A percentile compares a stretch with the other conserved stretches of the same genome.
Conservation (phyloP, 495 filamentous ascomycete species). For the Trichoderma gamsii region DNA sequence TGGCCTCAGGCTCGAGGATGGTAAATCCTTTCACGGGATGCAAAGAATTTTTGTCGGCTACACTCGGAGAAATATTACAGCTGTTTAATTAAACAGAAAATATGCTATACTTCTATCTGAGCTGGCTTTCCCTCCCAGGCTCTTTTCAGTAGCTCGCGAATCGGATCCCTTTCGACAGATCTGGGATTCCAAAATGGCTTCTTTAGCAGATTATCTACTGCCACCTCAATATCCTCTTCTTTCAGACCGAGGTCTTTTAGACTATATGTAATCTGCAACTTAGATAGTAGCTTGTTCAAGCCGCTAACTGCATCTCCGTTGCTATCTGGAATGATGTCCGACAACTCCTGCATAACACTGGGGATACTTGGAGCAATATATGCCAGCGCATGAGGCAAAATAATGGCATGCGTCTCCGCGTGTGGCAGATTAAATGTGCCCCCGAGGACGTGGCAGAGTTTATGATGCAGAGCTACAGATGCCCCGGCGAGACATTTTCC, state of each 20-base stretch:
- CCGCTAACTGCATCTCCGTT: slow-evolving; percentile 25
- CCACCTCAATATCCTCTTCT: slow-evolving; percentile 56
- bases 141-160: not conserved
- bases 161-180: not conserved
- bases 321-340: not conserved
- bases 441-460: slow-evolving; percentile 58
- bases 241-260: slow-evolving; percentile 54
- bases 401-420: slow-evolving; percentile 58
- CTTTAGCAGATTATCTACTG: slow-evolving; percentile 42
- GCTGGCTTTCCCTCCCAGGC: not conserved
- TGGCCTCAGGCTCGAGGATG: too few relatives aligned
- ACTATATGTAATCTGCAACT: slow-evolving; percentile 49
- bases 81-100: not conserved
- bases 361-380: slow-evolving; percentile 56
- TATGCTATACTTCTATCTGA: not conserved
- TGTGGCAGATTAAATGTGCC: slow-evolving; percentile 60
- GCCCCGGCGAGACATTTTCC: slow-evolving; percentile 52
- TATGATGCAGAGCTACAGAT: slow-evolving; percentile 63
- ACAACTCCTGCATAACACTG: slow-evolving; percentile 33
- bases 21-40: too few relatives aligned
- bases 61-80: too few relatives aligned
- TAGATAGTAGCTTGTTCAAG: slow-evolving; percentile 50
- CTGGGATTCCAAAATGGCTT: slow-evolving; percentile 7
- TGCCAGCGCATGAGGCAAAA: slow-evolving; percentile 55
- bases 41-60: too few relatives aligned